These are phyloP conservation scores for Candida sanyiensis DNA, from an alignment of 805 yeast genomes.

Conservation along the genomic window DNA sequence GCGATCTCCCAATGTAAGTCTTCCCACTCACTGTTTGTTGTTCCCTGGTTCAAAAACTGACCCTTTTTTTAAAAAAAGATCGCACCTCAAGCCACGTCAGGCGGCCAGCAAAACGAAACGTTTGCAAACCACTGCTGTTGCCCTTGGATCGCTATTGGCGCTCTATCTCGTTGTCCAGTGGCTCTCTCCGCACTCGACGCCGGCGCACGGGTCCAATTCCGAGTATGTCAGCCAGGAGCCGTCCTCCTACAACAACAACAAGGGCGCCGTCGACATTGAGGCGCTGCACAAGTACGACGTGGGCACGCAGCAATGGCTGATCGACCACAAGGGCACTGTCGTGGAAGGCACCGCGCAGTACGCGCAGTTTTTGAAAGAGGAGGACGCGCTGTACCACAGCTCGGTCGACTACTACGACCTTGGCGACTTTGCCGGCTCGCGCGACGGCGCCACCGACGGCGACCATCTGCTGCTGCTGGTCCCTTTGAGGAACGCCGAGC, in stretches of 20 bases:
- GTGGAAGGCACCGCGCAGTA: constrained; percentile 25
- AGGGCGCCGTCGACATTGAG: constrained; percentile 27
- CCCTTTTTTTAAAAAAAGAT: not conserved
- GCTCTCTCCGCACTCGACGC: too few species aligned
- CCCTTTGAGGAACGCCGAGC: constrained; percentile 76
- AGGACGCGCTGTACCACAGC: constrained; percentile 36
- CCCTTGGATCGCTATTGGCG: not conserved
- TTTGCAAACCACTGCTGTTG: too few species aligned
- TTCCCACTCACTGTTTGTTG: too few species aligned
- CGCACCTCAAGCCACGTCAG: too few species aligned
- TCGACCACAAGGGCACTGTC: constrained; percentile 31
- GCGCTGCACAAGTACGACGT: constrained; percentile 31
- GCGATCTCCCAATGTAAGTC: constrained; percentile 44
- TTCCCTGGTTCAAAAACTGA: too few species aligned
- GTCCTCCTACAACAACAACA: constrained; percentile 14
- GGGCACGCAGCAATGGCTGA: constrained; percentile 33
- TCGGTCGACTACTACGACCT: constrained; percentile 60
- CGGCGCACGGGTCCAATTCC: constrained; percentile 1
- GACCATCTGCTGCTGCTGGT: constrained; percentile 66
- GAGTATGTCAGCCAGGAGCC: constrained; percentile 4
- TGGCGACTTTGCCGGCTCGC: constrained; percentile 47
- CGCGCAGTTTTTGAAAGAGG: constrained; percentile 22
- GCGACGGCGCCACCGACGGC: constrained; percentile 42
- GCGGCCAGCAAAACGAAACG: too few species aligned
- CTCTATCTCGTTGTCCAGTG: not conserved